Base-by-base conservation (phyloP, 1,284 basidiomycete genomes). In the Naganishia liquefaciens region DNA sequence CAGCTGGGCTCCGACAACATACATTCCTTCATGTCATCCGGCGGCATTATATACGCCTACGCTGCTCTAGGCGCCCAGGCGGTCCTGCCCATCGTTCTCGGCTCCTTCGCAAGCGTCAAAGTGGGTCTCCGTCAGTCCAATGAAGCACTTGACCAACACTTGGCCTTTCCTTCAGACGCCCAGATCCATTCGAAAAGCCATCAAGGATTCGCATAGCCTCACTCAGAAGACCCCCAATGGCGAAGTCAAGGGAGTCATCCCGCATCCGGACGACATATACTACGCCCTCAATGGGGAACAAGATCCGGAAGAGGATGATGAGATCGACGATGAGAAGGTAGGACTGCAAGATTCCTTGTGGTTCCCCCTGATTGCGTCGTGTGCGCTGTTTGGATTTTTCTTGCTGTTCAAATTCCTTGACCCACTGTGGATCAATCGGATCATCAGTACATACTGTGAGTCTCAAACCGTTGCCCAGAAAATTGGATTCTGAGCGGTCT, bases 381-480 rank as follows among this genome's bases (percentile, higher is more conserved):
- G 70, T 6, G 75, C 75, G n/a, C 69, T 79, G 7, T 54, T 79
- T 57, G 68, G 69, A 0, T 67, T 79, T 19, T 79, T 69, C 65
- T 47, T 70, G 47, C 53, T 77, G 28, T 68, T 79, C 60, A 76
- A 87, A 73, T 93, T 88, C 74, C 78, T 91, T 49, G 90, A 90
- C 46, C 86, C 84, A 71, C 85, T 87, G 70, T 91, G 90, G 88
- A 87, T 96, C 68, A 77, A 77, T 68, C 62, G 73, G 84, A n/a
- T 78, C 25, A 63, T 81, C 30, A 78, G 77, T 0, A 86, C 86
- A 81, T 93, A 93, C 73, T 91, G 76, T 79, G 53, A 65, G 64
- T 54, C 19, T 10, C 21, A 30, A 50, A n/a, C 19, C 23, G n/a
- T 1, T 7, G 13, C 10, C 10, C 23, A 25, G 6, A 19, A 21